Base-by-base conservation (phyloP, 1,284 basidiomycete genomes). In the Neolentinus lepideus region DNA sequence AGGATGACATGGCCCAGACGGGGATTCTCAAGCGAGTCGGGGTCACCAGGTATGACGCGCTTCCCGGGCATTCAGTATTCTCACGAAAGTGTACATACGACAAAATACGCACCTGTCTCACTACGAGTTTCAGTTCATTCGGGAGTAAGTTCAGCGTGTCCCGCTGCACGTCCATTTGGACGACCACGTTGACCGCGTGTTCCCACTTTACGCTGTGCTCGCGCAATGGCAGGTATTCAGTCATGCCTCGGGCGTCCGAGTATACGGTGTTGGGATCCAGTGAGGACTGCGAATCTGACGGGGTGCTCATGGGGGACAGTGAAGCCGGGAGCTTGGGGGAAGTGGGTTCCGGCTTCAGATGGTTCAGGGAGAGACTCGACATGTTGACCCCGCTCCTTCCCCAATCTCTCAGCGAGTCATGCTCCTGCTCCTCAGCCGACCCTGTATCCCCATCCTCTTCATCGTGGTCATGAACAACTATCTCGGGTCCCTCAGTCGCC, bases 1-100 rank as follows among this genome's bases (percentile, higher is more conserved):
- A 92, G 72, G 57, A 79, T 74, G 10, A 91, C 75, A 4, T 74
- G 75, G 1, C 90, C 90, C 0, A 91, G 73, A 1, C 80, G 76
- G 1, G 83, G 83, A 54, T 83, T 81, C 14, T 69, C 69, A 1
- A 78, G 79, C 2, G 75, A 71, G 54, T 79, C 71, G 0, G 74
- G 77, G 56, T 83, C 83, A 26, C 77, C 77, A 0, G 74, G 68
- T 22, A 79, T 70, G 35, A 84, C 77, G 21, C 78, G 72, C 77
- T 75, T 52, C 12, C 12, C 12, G 29, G 29, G 29, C 12, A 31
- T 12, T 31, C 12, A 31, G 29, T 31, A 31, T 4, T 31, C 12
- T 31, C 29, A 6, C 29, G 29, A 55, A 27, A 51, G 47, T 54
- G 52, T 33, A 36, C 47, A 58, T 8, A 55, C 54, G 54, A 24